Conservation (phyloP, 495 filamentous ascomycete species). For the Aspergillus heteromorphus region DNA sequence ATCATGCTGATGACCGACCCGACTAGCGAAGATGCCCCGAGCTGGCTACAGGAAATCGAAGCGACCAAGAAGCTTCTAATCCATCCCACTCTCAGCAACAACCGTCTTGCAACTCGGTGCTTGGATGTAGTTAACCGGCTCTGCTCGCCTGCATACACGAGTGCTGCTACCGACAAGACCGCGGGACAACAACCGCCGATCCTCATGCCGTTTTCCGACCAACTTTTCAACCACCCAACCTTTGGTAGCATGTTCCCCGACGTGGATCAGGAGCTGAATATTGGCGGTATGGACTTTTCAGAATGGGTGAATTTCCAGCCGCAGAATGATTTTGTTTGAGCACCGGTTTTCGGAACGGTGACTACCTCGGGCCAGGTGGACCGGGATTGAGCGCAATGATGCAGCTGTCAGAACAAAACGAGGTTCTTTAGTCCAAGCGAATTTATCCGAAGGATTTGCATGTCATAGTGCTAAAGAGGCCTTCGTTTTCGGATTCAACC, state of each 20-base stretch:
- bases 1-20: conserved; percentile 48
- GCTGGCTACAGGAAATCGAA: conserved; percentile 44
- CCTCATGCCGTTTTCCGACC: conserved; percentile 39
- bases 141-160: conserved; percentile 27
- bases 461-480: neutral
- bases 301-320: conserved; percentile 41
- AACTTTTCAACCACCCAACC: conserved; percentile 33
- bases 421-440: neutral
- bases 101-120: conserved; percentile 40
- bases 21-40: conserved; percentile 33
- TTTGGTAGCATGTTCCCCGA: conserved; percentile 37
- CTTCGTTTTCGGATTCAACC: neutral
- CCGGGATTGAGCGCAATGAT: neutral
- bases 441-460: neutral
- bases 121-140: conserved; percentile 41
- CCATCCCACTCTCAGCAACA: conserved; percentile 39
- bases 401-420: neutral
- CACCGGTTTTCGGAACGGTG: neutral
- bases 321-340: conserved; percentile 22
- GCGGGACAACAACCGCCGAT: conserved; percentile 18
- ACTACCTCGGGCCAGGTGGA: neutral
- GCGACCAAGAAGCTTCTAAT: conserved; percentile 40
- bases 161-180: conserved; percentile 2
- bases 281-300: conserved; percentile 39
- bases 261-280: conserved; percentile 32